Evolutionary conservation across 257 asterid genomes (phyloP), one percentile per base, ranked within the genome.

Genomic region (Forsythia suspensa): DNA sequence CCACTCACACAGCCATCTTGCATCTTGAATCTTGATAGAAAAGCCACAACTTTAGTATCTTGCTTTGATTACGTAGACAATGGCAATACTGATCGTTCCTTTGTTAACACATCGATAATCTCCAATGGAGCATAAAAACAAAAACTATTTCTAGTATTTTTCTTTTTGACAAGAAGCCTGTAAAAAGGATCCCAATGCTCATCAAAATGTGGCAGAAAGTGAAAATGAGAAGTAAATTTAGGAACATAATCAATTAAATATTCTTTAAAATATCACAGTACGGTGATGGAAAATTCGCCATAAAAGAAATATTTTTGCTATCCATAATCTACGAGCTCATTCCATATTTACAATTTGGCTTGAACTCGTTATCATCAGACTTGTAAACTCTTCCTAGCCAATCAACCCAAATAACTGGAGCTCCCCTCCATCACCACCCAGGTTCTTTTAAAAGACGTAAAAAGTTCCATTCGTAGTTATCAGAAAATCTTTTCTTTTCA

Each of bases 271-370:
- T 44, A 51, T 40, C 48, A 46, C 42, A 20, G 82, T 65, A 65
- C 46, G 20, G 36, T 13, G 38, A 52, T 21, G 29, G 59, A 42
- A 78, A 48, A n/a, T 73, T 65, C 21, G 4, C 48, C 15, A 63
- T 36, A 59, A n/a, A 36, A 57, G 7, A 5, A 21, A 16, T 52
- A 16, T 12, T 20, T 51, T 20, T 24, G 21, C 16, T 42, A 11
- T 57, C 66, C 29, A 75, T 57, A 10, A 75, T 37, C 74, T 76
- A 42, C 70, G 46, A 73, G 37, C 70, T 73, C 68, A 41, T 34
- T 29, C n/a, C 41, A 44, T 7, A n/a, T 36, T 46, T 20, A 38
- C 36, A 51, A 70, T 12, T 29, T 29, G 34, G 34, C 34, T 29
- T 29, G 34, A 29, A 29, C 34, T 29, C 34, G 34, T 29, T 29